Evolutionary conservation across 1,284 basidiomycete genomes (phyloP).

Genomic region (Cyathus olla): DNA sequence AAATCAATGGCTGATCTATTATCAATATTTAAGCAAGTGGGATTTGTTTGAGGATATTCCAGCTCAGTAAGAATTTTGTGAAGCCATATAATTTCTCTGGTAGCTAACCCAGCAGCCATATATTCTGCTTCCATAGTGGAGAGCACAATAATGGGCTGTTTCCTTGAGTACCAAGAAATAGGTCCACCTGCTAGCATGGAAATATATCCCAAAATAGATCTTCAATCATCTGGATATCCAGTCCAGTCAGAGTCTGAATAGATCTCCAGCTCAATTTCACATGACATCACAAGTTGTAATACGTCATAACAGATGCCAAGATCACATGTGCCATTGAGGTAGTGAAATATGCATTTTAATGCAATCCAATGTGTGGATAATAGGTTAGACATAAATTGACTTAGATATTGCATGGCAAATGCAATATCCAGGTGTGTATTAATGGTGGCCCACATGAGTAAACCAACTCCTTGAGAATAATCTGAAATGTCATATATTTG

Average conservation of each 20-base stretch:
- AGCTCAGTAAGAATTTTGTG: not conserved
- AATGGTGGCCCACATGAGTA: slow-evolving; percentile 49
- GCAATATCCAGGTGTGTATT: slow-evolving; percentile 53
- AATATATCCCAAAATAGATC: not conserved
- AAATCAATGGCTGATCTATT: not conserved
- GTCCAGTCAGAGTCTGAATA: not conserved
- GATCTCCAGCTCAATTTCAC: not conserved
- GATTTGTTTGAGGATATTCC: not conserved
- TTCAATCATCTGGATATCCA: not conserved
- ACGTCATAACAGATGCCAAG: not conserved
- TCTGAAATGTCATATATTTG: slow-evolving; percentile 6
- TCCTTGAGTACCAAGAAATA: not conserved
- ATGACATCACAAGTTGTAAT: not conserved
- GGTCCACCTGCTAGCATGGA: not conserved
- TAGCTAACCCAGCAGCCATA: not conserved
- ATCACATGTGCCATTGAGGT: not conserved
- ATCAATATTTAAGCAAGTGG: not conserved
- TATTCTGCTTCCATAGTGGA: not conserved
- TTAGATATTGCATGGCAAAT: slow-evolving; percentile 23
- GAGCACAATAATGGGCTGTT: not conserved
- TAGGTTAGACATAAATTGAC: not conserved
- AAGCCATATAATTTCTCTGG: not conserved
- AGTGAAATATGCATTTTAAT: not conserved
- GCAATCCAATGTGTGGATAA: not conserved
- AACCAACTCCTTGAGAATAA: slow-evolving; percentile 45